A percentile compares a stretch with the other conserved stretches of the same genome.
phyloP scores from a whole-genome alignment of 495 filamentous ascomycete genomes.

The Aspergillus affinis region DNA sequence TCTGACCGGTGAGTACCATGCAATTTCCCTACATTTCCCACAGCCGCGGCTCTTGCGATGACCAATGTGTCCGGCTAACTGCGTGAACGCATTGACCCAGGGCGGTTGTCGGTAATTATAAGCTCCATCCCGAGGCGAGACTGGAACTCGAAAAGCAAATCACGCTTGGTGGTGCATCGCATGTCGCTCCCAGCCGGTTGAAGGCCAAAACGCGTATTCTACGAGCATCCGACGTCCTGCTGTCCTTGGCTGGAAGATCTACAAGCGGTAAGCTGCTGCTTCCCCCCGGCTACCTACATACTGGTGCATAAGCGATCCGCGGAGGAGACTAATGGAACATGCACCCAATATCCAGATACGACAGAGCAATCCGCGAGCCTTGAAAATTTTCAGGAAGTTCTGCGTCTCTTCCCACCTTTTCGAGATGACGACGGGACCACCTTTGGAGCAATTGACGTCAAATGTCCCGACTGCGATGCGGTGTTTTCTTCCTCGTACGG shows the following conservation, averaged over 20 bases:
- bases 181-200: conserved; percentile 14
- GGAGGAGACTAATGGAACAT: not conserved
- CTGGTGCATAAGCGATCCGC: conserved; percentile 3
- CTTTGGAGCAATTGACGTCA: conserved; percentile 24
- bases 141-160: conserved; percentile 22
- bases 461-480: conserved; percentile 32
- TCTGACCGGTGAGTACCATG: conserved; percentile 16
- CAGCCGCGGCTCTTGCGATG: not conserved
- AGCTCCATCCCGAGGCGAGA: conserved; percentile 12
- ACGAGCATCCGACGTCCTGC: conserved; percentile 23
- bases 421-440: conserved; percentile 26
- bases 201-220: conserved; percentile 21
- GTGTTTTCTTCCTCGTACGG: conserved; percentile 29
- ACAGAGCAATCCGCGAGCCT: conserved; percentile 17
- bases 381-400: conserved; percentile 28
- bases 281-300: conserved; percentile 11
- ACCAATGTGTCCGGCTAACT: conserved; percentile 7
- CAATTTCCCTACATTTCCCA: not conserved
- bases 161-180: conserved; percentile 13
- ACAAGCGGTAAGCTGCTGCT: conserved; percentile 19
- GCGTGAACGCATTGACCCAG: conserved; percentile 7
- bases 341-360: conserved; percentile 6
- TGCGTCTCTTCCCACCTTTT: conserved; percentile 30
- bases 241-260: conserved; percentile 24
- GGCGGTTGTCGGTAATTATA: conserved; percentile 10